These are phyloP conservation scores for Papiliotrema laurentii DNA, from an alignment of 1,284 basidiomycete genomes.

Conservation along the genomic window DNA sequence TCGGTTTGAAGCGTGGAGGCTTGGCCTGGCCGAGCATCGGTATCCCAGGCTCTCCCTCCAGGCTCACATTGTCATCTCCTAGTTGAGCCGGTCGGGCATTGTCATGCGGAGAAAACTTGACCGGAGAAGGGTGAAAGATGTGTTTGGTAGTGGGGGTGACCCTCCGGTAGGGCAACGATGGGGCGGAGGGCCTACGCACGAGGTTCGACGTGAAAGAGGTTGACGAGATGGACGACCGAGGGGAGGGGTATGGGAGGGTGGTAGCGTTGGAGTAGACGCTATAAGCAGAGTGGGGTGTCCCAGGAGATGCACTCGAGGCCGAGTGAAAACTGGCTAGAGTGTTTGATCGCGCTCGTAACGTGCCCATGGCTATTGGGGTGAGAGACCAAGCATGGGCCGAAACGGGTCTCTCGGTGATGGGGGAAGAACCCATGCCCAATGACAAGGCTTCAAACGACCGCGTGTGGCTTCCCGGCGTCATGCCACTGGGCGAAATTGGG, in stretches of 20 bases:
- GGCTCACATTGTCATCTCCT: too few species aligned
- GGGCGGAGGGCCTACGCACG: background rate
- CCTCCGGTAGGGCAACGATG: background rate
- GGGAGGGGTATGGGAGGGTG: constrained; percentile 1
- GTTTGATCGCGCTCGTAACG: background rate
- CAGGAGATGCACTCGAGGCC: background rate
- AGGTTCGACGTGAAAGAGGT: background rate
- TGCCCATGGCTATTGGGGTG: background rate
- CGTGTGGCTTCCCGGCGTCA: background rate
- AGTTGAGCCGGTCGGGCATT: background rate
- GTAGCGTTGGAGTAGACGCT: background rate
- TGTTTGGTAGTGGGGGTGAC: background rate
- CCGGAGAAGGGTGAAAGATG: background rate
- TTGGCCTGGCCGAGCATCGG: constrained; percentile 9
- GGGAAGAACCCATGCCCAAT: background rate
- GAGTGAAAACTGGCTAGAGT: background rate
- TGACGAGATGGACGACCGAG: constrained; percentile 1
- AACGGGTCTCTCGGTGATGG: background rate
- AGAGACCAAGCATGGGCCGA: background rate
- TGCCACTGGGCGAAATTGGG: background rate
- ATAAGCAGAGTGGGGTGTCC: background rate
- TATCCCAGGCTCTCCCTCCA: background rate
- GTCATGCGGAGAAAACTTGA: too few species aligned
- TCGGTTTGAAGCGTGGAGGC: constrained; percentile 33
- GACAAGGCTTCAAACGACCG: background rate